Conservation (phyloP, 768 basidiomycete species). For the Termitomyces sp. region DNA sequence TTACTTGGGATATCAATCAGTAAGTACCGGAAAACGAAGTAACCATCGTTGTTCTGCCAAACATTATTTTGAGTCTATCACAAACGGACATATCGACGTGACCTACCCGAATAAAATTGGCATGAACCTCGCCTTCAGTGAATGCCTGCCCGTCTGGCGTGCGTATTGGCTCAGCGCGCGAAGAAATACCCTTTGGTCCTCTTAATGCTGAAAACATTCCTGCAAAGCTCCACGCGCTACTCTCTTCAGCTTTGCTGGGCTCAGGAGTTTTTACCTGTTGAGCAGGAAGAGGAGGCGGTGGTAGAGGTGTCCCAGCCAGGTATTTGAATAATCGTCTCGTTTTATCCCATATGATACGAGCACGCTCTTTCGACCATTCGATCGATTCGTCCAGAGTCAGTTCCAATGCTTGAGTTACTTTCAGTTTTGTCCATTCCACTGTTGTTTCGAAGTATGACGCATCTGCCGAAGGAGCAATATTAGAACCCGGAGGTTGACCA, state of each 20-base stretch:
- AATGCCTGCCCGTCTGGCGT: constrained; percentile 39
- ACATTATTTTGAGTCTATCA: background rate
- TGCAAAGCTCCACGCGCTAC: constrained; percentile 48
- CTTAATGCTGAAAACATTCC: constrained; percentile 68
- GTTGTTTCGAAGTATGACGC: constrained; percentile 40
- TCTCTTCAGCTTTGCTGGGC: constrained; percentile 25
- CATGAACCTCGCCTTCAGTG: constrained; percentile 80
- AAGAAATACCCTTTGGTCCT: constrained; percentile 23
- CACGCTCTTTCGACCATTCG: constrained; percentile 38
- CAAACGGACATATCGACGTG: background rate
- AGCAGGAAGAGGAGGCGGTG: constrained; percentile 26
- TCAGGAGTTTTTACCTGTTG: constrained; percentile 23
- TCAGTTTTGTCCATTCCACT: constrained; percentile 37
- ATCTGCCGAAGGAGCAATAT: constrained; percentile 23
- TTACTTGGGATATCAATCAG: constrained; percentile 76
- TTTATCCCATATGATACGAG: constrained; percentile 37
- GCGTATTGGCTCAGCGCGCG: constrained; percentile 20
- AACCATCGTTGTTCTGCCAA: constrained; percentile 64
- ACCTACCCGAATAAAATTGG: constrained; percentile 67
- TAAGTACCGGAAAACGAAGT: constrained; percentile 74
- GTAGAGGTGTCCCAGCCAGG: constrained; percentile 57
- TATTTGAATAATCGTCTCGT: constrained; percentile 63
- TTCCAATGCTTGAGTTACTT: constrained; percentile 35
- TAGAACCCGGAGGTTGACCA: constrained; percentile 42
- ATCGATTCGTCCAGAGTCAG: constrained; percentile 53